Evolutionary conservation across 345 rosid genomes (phyloP), one percentile per base, ranked within the genome.

Genomic region (Hypericum androsaemum): DNA sequence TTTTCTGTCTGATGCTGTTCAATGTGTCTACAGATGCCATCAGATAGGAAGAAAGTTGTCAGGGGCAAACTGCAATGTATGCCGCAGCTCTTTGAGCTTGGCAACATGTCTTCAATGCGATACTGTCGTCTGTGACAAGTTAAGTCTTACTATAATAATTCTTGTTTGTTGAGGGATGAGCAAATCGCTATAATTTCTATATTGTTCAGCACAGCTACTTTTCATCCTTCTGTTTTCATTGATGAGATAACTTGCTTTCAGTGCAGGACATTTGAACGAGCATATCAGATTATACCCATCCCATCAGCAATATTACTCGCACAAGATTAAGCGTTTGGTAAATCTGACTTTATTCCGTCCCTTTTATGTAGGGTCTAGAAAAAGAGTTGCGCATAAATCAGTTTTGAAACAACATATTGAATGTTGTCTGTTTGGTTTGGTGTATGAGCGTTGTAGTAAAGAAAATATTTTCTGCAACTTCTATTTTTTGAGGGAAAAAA

Each of bases 261-360:
- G 88, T 66, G 74, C 81, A 71, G 92, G 88, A 47, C 92, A 84
- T 71, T 68, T 84, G 75, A 70, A 84, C 52, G 78, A 84, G 58
- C 92, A 84, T 63, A 69, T 80, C 43, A 51, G 38, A 58, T 53
- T 42, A 22, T 56, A 76, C 53, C 66, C 68, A 35, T 71, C 75
- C 16, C 92, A 84, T 64, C 66, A 57, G 47, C 72, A 54, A 46
- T 84, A 64, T 72, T 84, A 75, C 76, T 84, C 92, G 50, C 83
- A 84, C 64, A 84, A 84, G 62, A 74, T 84, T 44, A 84, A 67
- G 50, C 81, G 81, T 6, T 55, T 83, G 75, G 94, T 83, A 49
- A 54, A 50, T 64, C 63, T 39, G 11, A 42, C 40, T 56, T 36
- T 22, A 22, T 22, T 22, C 32, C 32, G 4, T 22, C 32, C 32